Evolutionary conservation across 768 basidiomycete species (phyloP).

Genomic region (Rhizopogon vinicolor): DNA sequence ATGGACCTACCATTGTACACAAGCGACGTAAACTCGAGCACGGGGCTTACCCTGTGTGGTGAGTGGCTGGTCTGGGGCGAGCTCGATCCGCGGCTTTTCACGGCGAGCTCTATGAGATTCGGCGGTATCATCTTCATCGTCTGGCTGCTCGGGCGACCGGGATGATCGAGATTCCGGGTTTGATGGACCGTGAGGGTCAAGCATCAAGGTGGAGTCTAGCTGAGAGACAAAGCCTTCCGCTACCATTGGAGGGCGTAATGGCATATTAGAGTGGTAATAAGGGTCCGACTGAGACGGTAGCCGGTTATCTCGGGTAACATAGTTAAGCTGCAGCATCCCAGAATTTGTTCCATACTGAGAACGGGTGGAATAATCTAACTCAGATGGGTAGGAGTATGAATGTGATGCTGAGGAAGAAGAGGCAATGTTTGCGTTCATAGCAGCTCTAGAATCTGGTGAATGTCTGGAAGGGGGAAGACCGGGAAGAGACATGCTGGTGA

Average conservation of each 20-base stretch:
- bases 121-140: background rate
- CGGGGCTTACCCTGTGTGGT: constrained; percentile 79
- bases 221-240: constrained; percentile 5
- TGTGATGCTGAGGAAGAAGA: constrained; percentile 1
- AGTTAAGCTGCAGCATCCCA: background rate
- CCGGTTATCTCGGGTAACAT: constrained; percentile 4
- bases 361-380: constrained; percentile 2
- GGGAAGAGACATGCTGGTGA: constrained; percentile 18
- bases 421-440: background rate
- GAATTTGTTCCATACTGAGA: constrained; percentile 2
- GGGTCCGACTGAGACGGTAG: constrained; percentile 2
- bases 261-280: background rate
- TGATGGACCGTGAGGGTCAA: background rate
- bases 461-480: constrained; percentile 2
- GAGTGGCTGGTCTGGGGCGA: constrained; percentile 73
- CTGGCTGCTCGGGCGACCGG: background rate
- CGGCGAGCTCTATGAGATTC: constrained; percentile 38
- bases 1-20: constrained; percentile 61
- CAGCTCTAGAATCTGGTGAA: constrained; percentile 2
- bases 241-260: background rate
- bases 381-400: constrained; percentile 2
- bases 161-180: constrained; percentile 4
- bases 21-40: constrained; percentile 74
- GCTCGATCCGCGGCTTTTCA: constrained; percentile 56
- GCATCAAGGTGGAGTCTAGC: constrained; percentile 6